Percentiles rank a stretch among this genome's conserved stretches.
These are phyloP conservation scores for Acer yangbiense DNA, from an alignment of 345 rosid species.

Conservation along the genomic window DNA sequence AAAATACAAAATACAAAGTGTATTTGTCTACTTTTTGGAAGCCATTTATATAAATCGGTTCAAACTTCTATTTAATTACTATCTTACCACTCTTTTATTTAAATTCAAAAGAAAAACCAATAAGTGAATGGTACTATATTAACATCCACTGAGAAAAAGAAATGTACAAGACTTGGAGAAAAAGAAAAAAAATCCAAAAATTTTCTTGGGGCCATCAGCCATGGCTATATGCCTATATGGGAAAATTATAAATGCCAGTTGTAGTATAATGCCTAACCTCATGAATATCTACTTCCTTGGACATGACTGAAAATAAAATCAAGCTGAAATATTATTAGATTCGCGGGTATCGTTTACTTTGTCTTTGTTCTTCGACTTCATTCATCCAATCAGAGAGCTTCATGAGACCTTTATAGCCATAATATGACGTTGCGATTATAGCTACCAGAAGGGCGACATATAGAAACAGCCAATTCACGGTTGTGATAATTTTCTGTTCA, in stretches of 20 bases:
- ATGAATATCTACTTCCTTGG: neutral
- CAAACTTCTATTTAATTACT: too few relatives aligned
- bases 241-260: neutral
- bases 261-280: neutral
- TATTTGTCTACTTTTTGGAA: too few relatives aligned
- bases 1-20: too few relatives aligned
- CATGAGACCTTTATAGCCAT: constrained; percentile 79
- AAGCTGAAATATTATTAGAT: constrained; percentile 22
- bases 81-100: too few relatives aligned
- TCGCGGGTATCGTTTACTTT: constrained; percentile 34
- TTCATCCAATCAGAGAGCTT: constrained; percentile 89
- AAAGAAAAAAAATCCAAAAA: neutral
- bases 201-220: neutral
- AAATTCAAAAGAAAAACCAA: too few relatives aligned
- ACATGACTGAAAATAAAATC: neutral
- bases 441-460: constrained; percentile 33
- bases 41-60: too few relatives aligned
- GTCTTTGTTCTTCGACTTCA: constrained; percentile 67
- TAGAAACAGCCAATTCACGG: constrained; percentile 50
- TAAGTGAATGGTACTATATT: too few relatives aligned
- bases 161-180: neutral
- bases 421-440: constrained; percentile 46
- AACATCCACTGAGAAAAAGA: too few relatives aligned
- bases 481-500: constrained; percentile 53
- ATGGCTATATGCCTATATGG: too few relatives aligned